These are phyloP conservation scores for Geranium rotundifolium DNA, from an alignment of 345 rosid species.

Conservation along the genomic window DNA sequence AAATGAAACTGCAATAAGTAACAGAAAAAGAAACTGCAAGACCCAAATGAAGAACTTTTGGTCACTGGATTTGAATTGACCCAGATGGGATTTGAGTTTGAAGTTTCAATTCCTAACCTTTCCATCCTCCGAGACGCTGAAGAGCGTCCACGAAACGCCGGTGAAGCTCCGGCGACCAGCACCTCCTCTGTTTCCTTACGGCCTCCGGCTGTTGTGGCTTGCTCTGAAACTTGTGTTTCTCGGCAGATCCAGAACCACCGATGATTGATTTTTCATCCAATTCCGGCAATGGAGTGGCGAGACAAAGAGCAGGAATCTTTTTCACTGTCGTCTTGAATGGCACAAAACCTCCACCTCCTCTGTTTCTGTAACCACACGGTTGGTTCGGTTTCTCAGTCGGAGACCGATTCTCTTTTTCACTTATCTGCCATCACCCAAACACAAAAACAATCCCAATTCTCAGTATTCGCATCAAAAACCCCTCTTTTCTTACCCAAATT, in stretches of 20 bases:
- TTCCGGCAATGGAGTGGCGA: constrained; percentile 26
- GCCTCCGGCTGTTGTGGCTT: constrained; percentile 11
- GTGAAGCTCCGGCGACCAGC: constrained; percentile 81
- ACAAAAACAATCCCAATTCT: constrained; percentile 27
- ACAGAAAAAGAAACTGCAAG: too few species aligned
- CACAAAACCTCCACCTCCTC: background rate
- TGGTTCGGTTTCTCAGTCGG: too few species aligned
- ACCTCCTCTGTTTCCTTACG: constrained; percentile 54
- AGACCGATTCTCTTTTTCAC: constrained; percentile 7
- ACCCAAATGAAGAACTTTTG: too few species aligned
- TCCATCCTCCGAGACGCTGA: constrained; percentile 58
- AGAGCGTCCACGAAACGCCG: constrained; percentile 59
- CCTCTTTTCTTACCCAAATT: constrained; percentile 7
- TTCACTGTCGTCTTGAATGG: constrained; percentile 5
- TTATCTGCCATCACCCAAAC: constrained; percentile 18
- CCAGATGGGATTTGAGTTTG: too few species aligned
- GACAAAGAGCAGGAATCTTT: constrained; percentile 26
- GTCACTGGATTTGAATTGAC: background rate
- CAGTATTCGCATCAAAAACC: constrained; percentile 20
- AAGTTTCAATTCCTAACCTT: constrained; percentile 39
- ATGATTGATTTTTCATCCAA: constrained; percentile 10
- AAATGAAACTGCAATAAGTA: too few species aligned
- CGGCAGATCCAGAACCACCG: constrained; percentile 8
- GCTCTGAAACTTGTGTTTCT: constrained; percentile 21
- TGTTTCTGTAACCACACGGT: too few species aligned